Evolutionary conservation across 345 rosid species (phyloP).

Genomic region (Melastoma malabathricum): DNA sequence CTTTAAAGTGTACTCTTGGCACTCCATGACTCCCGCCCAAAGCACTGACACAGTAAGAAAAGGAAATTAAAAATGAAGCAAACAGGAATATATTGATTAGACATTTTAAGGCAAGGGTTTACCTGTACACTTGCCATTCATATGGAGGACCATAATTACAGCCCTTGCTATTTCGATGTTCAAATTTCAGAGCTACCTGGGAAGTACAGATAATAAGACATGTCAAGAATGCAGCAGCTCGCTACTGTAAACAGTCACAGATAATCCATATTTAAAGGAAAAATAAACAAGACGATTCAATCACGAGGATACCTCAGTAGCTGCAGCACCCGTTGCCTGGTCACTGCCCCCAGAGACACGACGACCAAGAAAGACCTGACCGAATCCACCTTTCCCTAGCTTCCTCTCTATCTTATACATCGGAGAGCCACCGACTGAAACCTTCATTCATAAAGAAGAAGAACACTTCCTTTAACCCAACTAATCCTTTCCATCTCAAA

Average conservation of each 20-base stretch:
- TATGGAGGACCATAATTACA: conserved; percentile 96
- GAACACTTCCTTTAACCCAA: background rate
- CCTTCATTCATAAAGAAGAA: conserved; percentile 23
- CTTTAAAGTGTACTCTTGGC: conserved; percentile 81
- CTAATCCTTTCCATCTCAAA: no score
- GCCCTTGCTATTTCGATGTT: conserved; percentile 93
- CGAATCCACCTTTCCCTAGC: conserved; percentile 97
- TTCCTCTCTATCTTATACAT: conserved; percentile 68
- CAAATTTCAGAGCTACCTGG: conserved; percentile 96
- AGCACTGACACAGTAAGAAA: conserved; percentile 34
- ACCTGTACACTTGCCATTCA: conserved; percentile 98
- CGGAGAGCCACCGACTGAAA: conserved; percentile 93
- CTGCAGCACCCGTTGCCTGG: conserved; percentile 61
- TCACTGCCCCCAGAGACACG: conserved; percentile 58
- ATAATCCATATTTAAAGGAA: no score
- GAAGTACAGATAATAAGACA: conserved; percentile 1
- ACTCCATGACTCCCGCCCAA: conserved; percentile 98
- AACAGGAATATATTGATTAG: background rate
- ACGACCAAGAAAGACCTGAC: conserved; percentile 97
- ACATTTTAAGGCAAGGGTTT: background rate
- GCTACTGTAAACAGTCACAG: background rate
- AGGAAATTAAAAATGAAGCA: conserved; percentile 1
- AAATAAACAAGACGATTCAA: background rate
- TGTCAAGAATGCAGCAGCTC: background rate
- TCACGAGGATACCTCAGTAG: conserved; percentile 51